phyloP scores from a whole-genome alignment of 495 filamentous ascomycete genomes.

The Penicillium samsonianum region DNA sequence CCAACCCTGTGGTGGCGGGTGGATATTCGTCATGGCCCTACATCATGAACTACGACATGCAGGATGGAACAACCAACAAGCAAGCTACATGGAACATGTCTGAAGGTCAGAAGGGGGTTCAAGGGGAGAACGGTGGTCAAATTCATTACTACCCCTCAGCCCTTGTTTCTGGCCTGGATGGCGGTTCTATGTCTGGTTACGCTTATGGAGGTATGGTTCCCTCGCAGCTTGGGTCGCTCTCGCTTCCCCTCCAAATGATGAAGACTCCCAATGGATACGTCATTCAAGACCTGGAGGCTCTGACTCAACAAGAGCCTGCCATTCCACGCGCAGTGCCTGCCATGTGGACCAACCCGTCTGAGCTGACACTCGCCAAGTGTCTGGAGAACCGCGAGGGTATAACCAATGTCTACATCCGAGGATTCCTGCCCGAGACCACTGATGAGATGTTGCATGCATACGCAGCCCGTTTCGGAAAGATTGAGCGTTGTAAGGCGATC shows the following conservation, averaged over 20 bases:
- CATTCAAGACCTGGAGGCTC: constrained; percentile 65
- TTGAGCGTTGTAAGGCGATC: constrained; percentile 94
- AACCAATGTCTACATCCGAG: constrained; percentile 97
- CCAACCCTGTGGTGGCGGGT: constrained; percentile 29
- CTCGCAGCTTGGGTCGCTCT: constrained; percentile 24
- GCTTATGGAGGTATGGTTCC: constrained; percentile 25
- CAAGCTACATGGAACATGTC: constrained; percentile 19
- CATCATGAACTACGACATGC: constrained; percentile 30
- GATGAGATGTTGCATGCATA: constrained; percentile 85
- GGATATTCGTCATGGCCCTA: constrained; percentile 34
- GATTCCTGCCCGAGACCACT: constrained; percentile 89
- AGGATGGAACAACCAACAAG: constrained; percentile 18
- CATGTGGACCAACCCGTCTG: constrained; percentile 71
- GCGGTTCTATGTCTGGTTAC: constrained; percentile 26
- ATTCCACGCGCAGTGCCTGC: constrained; percentile 92
- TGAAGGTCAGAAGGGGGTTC: constrained; percentile 30
- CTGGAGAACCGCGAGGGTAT: constrained; percentile 83
- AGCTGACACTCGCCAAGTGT: constrained; percentile 81
- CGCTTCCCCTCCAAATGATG: constrained; percentile 45
- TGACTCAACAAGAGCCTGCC: constrained; percentile 71
- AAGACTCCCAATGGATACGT: constrained; percentile 54
- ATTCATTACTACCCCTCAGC: constrained; percentile 28
- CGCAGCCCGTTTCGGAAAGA: constrained; percentile 82
- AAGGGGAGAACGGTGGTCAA: constrained; percentile 17
- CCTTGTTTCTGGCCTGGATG: constrained; percentile 22